A percentile compares a stretch with the other conserved stretches of the same genome.
Evolutionary conservation across 257 asterid genomes (phyloP).

Genomic region (Nicotiana paniculata): DNA sequence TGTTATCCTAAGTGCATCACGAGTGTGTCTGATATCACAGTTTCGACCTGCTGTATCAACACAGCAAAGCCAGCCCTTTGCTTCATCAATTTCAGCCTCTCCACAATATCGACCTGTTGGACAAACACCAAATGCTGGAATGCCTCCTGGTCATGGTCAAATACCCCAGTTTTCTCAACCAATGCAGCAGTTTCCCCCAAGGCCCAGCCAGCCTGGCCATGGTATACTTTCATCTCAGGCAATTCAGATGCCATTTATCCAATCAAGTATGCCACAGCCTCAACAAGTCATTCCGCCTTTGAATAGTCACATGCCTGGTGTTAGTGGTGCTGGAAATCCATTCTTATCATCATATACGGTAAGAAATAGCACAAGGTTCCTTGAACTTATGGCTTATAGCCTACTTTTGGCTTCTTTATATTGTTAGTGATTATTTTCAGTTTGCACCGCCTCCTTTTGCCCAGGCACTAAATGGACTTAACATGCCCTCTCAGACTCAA

Average conservation of each 20-base stretch:
- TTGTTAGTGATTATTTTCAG: slow-evolving; percentile 29
- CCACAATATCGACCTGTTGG: slow-evolving; percentile 70
- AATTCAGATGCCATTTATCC: slow-evolving; percentile 32
- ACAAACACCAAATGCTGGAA: slow-evolving; percentile 49
- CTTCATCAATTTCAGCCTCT: slow-evolving; percentile 37
- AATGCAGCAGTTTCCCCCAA: slow-evolving; percentile 58
- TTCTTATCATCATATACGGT: slow-evolving; percentile 64
- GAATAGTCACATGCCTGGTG: slow-evolving; percentile 25
- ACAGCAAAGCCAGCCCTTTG: slow-evolving; percentile 57
- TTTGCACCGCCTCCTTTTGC: slow-evolving; percentile 57
- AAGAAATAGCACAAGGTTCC: slow-evolving; percentile 20
- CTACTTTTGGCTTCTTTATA: slow-evolving; percentile 12
- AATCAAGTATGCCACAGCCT: slow-evolving; percentile 54
- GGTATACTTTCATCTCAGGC: slow-evolving; percentile 43
- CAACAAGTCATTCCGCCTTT: slow-evolving; percentile 37
- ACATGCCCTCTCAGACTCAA: slow-evolving; percentile 50
- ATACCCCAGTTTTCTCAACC: slow-evolving; percentile 65
- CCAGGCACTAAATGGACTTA: slow-evolving; percentile 44
- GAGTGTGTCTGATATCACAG: slow-evolving; percentile 35
- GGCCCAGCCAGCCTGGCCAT: slow-evolving; percentile 52
- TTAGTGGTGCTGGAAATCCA: slow-evolving; percentile 46
- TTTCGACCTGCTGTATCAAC: slow-evolving; percentile 53
- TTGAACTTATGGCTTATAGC: slow-evolving; percentile 1
- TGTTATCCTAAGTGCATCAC: slow-evolving; percentile 8
- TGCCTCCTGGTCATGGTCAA: slow-evolving; percentile 61